Evolutionary conservation across 306 rosid genomes (phyloP), one percentile per base, ranked within the genome.

Genomic region (Crataegus laevigata): DNA sequence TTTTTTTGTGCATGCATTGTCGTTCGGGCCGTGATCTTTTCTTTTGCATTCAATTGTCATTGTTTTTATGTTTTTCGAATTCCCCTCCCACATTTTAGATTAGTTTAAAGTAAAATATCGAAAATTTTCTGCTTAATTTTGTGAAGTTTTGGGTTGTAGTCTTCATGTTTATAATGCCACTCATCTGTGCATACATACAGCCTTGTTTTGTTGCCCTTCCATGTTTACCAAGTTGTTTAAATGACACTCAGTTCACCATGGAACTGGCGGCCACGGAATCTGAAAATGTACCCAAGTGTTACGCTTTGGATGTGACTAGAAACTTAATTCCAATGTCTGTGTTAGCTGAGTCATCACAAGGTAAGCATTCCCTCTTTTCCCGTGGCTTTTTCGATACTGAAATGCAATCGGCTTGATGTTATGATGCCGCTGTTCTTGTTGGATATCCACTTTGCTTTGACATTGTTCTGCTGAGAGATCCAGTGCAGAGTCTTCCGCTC

Each of bases 281-380:
- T 74, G 93, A 87, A 75, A 74, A 89, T 82, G 38, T 75, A 65
- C 87, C 93, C 68, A 82, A 38, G 85, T 76, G 79, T 77, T 93
- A 76, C 81, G 78, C 83, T 21, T 73, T 93, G 97, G 93, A 89
- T 78, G 87, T 88, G 91, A 84, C 85, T 36, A 85, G 36, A 64
- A 94, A 88, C 81, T 76, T 83, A 58, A 59, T 91, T 60, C 97
- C 98, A 2, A 88, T 89, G 96, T 80, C 93, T 69, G 91, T 93
- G 64, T 87, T 93, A 85, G 91, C 97, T 1, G 92, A 93, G 81
- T 85, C 96, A 28, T 51, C 79, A 21, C 89, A 87, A 93, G 98
- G 96, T 91, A 80, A 72, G 77, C 54, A 73, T 54, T 43, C 50
- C 50, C 40, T 28, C 68, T 22, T 57, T 40, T 68, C 55, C 38